phyloP scores from a whole-genome alignment of 345 rosid genomes.

The Combretum micranthum region DNA sequence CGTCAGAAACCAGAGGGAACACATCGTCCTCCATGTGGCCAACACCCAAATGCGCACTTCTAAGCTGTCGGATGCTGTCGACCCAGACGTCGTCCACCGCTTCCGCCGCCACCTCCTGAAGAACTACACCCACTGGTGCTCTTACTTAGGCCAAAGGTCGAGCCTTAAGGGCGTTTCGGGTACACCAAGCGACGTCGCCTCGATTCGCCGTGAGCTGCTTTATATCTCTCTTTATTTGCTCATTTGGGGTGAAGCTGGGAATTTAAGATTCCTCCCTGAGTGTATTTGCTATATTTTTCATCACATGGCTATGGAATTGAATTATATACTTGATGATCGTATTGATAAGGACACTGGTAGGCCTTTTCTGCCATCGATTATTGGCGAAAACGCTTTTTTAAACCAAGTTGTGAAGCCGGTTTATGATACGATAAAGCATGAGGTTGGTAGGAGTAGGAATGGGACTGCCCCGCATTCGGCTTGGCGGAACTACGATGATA shows the following conservation, averaged over 20 bases:
- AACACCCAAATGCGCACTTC: constrained; percentile 80
- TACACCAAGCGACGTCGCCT: constrained; percentile 5
- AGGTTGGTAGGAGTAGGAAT: constrained; percentile 54
- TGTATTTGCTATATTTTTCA: constrained; percentile 54
- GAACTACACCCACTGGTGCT: constrained; percentile 79
- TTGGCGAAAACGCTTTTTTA: constrained; percentile 58
- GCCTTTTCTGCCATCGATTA: constrained; percentile 38
- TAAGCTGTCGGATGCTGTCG: constrained; percentile 53
- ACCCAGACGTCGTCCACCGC: constrained; percentile 46
- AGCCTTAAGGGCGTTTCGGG: constrained; percentile 21
- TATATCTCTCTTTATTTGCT: constrained; percentile 43
- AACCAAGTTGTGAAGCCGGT: constrained; percentile 55
- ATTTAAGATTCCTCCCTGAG: constrained; percentile 50
- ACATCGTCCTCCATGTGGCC: constrained; percentile 82
- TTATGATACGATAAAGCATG: constrained; percentile 47
- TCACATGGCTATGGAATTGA: constrained; percentile 51
- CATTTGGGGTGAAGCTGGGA: constrained; percentile 66
- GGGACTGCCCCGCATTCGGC: constrained; percentile 74
- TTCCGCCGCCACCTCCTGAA: constrained; percentile 53
- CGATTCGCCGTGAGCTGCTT: constrained; percentile 43
- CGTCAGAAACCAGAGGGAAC: constrained; percentile 81
- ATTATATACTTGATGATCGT: constrained; percentile 24
- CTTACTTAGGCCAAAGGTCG: constrained; percentile 40
- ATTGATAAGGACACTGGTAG: constrained; percentile 51
- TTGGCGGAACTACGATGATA: constrained; percentile 93